Evolutionary conservation across 345 rosid species (phyloP).

Genomic region (Gossypium rotundifolium): DNA sequence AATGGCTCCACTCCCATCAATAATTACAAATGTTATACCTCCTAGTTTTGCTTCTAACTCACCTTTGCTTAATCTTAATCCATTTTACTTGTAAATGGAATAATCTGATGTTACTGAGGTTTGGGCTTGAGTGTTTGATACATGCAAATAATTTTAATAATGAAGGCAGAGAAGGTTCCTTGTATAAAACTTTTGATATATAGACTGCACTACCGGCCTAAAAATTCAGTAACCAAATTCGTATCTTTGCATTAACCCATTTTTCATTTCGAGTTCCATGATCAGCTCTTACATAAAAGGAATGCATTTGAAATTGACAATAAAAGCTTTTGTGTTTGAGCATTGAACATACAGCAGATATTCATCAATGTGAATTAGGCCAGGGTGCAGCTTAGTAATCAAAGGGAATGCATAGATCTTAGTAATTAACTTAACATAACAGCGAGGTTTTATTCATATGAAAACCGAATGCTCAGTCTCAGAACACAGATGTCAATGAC

Average conservation of each 20-base stretch:
- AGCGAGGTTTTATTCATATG: background rate
- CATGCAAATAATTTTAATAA: too few relatives aligned
- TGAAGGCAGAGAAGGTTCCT: too few relatives aligned
- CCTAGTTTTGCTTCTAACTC: too few relatives aligned
- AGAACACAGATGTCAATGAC: background rate
- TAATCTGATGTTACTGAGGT: too few relatives aligned
- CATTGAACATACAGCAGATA: conserved; percentile 10
- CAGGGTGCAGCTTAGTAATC: conserved; percentile 7
- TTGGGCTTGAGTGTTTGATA: too few relatives aligned
- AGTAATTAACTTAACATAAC: too few relatives aligned
- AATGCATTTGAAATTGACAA: conserved; percentile 4
- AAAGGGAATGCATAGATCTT: too few relatives aligned
- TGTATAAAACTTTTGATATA: too few relatives aligned
- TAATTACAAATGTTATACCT: background rate
- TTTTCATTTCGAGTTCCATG: conserved; percentile 10
- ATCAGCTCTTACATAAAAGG: conserved; percentile 14
- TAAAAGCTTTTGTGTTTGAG: conserved; percentile 13
- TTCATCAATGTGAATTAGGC: background rate
- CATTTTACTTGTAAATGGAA: too few relatives aligned
- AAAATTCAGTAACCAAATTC: too few relatives aligned
- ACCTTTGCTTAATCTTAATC: too few relatives aligned
- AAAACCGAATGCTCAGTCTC: background rate
- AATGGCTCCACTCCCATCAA: background rate
- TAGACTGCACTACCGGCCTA: too few relatives aligned
- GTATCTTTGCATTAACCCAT: background rate